Evolutionary conservation across 352 stramenopile genomes (phyloP).

Genomic region (Phytopythium ostracodes): DNA sequence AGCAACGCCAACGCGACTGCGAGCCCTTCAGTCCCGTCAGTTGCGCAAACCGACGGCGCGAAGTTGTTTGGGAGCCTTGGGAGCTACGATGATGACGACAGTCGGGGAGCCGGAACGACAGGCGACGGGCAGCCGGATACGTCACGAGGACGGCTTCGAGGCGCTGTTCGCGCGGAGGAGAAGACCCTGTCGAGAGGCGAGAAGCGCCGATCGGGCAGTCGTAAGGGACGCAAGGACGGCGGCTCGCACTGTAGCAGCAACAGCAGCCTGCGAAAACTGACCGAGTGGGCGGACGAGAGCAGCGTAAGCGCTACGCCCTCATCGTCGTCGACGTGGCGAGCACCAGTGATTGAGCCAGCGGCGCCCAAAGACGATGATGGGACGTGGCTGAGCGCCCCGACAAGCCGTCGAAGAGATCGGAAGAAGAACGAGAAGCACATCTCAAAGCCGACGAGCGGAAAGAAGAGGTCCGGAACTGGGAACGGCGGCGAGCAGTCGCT

Average conservation of each 20-base stretch:
- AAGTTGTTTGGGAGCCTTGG: background rate
- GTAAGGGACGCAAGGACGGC: slow-evolving; percentile 32
- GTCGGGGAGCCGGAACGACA: background rate
- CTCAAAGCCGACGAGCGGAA: slow-evolving; percentile 30
- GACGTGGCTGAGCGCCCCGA: slow-evolving; percentile 15
- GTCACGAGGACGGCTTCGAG: slow-evolving; percentile 33
- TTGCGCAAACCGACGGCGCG: background rate
- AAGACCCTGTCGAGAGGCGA: slow-evolving; percentile 32
- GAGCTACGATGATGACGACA: background rate
- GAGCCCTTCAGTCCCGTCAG: background rate
- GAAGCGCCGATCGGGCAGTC: slow-evolving; percentile 37
- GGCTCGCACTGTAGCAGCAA: slow-evolving; percentile 31
- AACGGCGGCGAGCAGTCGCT: slow-evolving; percentile 4
- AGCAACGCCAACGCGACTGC: background rate
- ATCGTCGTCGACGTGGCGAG: slow-evolving; percentile 16
- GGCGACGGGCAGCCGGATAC: slow-evolving; percentile 14
- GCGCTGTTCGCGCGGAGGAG: slow-evolving; percentile 36
- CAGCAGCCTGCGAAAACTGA: slow-evolving; percentile 31
- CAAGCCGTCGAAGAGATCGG: slow-evolving; percentile 26
- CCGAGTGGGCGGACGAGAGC: slow-evolving; percentile 25
- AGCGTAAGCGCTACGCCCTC: background rate
- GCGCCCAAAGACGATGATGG: slow-evolving; percentile 42
- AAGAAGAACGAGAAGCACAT: slow-evolving; percentile 41
- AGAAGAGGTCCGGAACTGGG: slow-evolving; percentile 17
- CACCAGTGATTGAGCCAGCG: slow-evolving; percentile 13